Base-by-base conservation (phyloP, 352 stramenopile genomes). In the Peronospora farinosa region DNA sequence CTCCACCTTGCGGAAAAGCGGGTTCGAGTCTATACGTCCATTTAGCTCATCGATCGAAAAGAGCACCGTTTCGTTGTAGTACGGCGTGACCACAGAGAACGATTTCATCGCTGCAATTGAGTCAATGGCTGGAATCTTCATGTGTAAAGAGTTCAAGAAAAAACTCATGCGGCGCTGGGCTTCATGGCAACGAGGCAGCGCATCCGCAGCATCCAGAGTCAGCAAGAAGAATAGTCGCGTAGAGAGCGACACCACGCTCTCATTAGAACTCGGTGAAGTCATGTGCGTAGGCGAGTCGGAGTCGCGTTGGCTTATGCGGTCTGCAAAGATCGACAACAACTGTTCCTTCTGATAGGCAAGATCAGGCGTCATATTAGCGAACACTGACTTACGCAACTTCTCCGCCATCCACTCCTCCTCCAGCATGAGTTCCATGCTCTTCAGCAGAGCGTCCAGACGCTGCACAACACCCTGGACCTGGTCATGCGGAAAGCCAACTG, bases 151-250 rank as follows among this genome's bases (percentile, higher is more conserved):
- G 55, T 95, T 95, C 37, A 88, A 41, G 57, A 95, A 95, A 50
- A 95, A 95, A 59, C 82, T 89, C 79, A 95, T 88, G n/a, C 84
- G 80, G 12, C 82, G 79, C 57, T 86, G 80, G 6, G 79, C 84
- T 67, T 95, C 84, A 27, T 88, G 74, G 50, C 79, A 92, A 16
- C 84, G 84, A 16, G 84, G 84, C 23, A 92, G 53, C 5, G 84
- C 77, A 60, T 95, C 84, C 0, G 80, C 75, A 21, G 78, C 81
- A 62, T 95, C 84, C 5, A 95, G 56, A 2, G 84, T 95, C 27
- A 95, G 63, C 50, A 95, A 60, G 46, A 91, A 91, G 45, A 90
- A 92, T 8, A 91, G 55, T 9, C 83, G 74, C 28, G 78, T 94
- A 2, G 78, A 85, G 11, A 88, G 63, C 27, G 78, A 89, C 32